Evolutionary conservation across 2,329 filamentous ascomycete species (phyloP).

Genomic region (Talaromyces sp.): DNA sequence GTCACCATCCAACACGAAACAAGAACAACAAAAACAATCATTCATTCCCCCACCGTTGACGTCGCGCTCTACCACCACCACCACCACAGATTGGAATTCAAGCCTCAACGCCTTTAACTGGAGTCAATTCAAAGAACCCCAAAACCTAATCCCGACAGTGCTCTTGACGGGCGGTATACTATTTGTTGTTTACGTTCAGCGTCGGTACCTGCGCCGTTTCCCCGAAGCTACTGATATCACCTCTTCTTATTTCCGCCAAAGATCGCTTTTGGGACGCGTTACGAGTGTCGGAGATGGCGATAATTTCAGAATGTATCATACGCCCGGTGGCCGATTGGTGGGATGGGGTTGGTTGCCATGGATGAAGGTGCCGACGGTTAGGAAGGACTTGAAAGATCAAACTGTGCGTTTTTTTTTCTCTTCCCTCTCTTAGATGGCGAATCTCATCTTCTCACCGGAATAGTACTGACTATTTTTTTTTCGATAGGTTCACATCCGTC

Average conservation of each 20-base stretch:
- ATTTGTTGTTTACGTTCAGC: constrained; percentile 31
- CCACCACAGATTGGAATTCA: constrained; percentile 35
- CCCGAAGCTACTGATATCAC: constrained; percentile 71
- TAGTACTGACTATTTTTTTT: neutral
- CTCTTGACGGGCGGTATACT: constrained; percentile 38
- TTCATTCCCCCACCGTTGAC: constrained; percentile 8
- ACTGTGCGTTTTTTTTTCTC: constrained; percentile 68
- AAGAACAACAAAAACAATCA: constrained; percentile 17
- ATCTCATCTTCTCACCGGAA: neutral
- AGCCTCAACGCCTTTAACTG: constrained; percentile 41
- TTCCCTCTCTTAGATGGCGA: constrained; percentile 11
- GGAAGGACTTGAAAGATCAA: constrained; percentile 64
- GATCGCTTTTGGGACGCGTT: constrained; percentile 76
- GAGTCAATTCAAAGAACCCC: constrained; percentile 32
- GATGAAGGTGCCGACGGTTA: constrained; percentile 64
- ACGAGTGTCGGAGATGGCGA: constrained; percentile 96
- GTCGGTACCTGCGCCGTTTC: constrained; percentile 70
- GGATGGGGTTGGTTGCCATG: constrained; percentile 89
- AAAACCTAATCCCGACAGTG: constrained; percentile 34
- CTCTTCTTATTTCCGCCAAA: constrained; percentile 66
- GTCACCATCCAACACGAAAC: constrained; percentile 13
- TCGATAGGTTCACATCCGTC: constrained; percentile 67
- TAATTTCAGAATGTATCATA: constrained; percentile 91
- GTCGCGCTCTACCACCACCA: constrained; percentile 15
- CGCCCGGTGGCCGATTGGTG: constrained; percentile 76